Conservation (phyloP, 441 rosid genomes). For the Croton setiger region DNA sequence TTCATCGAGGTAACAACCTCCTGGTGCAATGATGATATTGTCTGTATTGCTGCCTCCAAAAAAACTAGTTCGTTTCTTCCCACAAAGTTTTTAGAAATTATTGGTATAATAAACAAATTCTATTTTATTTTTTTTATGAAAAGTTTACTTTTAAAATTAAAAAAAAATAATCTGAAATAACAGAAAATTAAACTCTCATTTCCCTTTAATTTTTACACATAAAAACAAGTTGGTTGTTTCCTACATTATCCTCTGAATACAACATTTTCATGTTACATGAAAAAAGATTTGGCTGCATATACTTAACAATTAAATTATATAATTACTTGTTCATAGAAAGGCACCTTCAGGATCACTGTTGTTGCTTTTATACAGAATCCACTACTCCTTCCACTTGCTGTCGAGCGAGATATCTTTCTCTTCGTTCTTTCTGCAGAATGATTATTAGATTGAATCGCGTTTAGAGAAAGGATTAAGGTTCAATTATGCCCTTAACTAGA, state of each 20-base stretch:
- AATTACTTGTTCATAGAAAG: not conserved
- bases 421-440: slow-evolving; percentile 45
- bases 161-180: slow-evolving; percentile 27
- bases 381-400: slow-evolving; percentile 47
- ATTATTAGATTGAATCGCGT: not conserved
- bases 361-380: slow-evolving; percentile 37
- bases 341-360: slow-evolving; percentile 15
- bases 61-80: no score
- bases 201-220: slow-evolving; percentile 24
- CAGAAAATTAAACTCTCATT: slow-evolving; percentile 29
- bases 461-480: no score
- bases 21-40: no score
- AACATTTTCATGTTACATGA: slow-evolving; percentile 23
- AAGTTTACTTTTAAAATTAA: no score
- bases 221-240: slow-evolving; percentile 19
- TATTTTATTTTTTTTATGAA: no score
- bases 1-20: no score
- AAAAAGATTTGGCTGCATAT: slow-evolving; percentile 21
- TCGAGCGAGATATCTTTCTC: slow-evolving; percentile 57
- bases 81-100: no score
- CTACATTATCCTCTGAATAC: slow-evolving; percentile 19
- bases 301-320: slow-evolving; percentile 21
- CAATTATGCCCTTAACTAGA: no score
- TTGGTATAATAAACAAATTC: no score
- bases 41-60: no score